phyloP scores from a whole-genome alignment of 495 filamentous ascomycete genomes.

The Halenospora varia region DNA sequence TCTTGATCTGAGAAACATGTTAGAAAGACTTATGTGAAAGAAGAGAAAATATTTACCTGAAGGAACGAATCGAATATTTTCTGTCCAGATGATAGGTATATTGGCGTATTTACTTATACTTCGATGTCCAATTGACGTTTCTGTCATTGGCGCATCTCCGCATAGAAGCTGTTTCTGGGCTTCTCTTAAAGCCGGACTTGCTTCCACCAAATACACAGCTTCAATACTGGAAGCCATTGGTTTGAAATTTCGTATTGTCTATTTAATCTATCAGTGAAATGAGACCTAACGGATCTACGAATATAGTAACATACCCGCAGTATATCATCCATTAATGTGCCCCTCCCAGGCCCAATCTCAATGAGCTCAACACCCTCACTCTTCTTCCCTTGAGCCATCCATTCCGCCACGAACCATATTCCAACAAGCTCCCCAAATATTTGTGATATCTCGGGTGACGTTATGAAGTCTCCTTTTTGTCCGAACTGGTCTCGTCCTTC shows the following conservation, averaged over 20 bases:
- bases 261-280: constrained; percentile 5
- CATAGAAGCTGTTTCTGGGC: constrained; percentile 83
- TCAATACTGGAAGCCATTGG: constrained; percentile 72
- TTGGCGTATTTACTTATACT: constrained; percentile 70
- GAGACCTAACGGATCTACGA: background rate
- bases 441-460: constrained; percentile 95
- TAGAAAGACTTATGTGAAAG: constrained; percentile 17
- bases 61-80: constrained; percentile 80
- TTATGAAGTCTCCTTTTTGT: constrained; percentile 88
- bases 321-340: constrained; percentile 97
- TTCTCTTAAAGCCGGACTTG: constrained; percentile 68
- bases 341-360: constrained; percentile 90
- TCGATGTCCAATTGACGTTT: constrained; percentile 69
- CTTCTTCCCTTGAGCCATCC: constrained; percentile 80
- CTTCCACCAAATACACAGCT: constrained; percentile 85
- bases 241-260: constrained; percentile 85
- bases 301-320: constrained; percentile 59
- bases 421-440: constrained; percentile 93
- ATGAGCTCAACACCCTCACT: constrained; percentile 72
- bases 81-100: constrained; percentile 80
- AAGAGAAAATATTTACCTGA: constrained; percentile 42
- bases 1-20: background rate
- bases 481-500: constrained; percentile 80
- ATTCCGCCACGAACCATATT: constrained; percentile 92
- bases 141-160: constrained; percentile 61